Evolutionary conservation across 441 rosid species (phyloP).

Genomic region (Populus hybrid): DNA sequence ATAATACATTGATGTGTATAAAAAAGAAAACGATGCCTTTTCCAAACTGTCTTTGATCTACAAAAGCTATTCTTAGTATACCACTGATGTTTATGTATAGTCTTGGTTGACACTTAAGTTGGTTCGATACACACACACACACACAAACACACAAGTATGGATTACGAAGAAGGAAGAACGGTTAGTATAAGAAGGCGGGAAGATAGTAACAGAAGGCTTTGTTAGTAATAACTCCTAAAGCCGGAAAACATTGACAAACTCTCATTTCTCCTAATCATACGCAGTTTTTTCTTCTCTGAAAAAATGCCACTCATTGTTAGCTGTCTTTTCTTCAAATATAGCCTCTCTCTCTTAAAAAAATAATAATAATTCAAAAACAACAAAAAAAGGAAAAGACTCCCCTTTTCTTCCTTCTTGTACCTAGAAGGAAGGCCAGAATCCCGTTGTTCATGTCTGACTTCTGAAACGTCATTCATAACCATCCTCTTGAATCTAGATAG

Average conservation of each 20-base stretch:
- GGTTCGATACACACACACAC: too few species aligned
- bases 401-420: conserved; percentile 11
- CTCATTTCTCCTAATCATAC: conserved; percentile 24
- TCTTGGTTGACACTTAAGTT: too few species aligned
- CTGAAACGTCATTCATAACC: neutral
- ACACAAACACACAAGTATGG: too few species aligned
- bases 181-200: neutral
- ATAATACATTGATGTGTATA: neutral
- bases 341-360: conserved; percentile 1
- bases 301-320: conserved; percentile 2
- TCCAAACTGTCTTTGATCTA: neutral
- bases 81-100: neutral
- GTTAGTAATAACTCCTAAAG: neutral
- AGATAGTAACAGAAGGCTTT: neutral
- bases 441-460: neutral
- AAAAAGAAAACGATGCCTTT: neutral
- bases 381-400: neutral
- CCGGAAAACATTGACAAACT: conserved; percentile 29
- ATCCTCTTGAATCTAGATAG: neutral
- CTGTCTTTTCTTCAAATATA: neutral
- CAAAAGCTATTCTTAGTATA: neutral
- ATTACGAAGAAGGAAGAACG: neutral
- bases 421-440: neutral
- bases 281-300: neutral
- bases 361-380: neutral